Percentiles rank a stretch among this genome's conserved stretches.
phyloP scores from a whole-genome alignment of 73 alveolate species.

The Effrenium voratum region DNA sequence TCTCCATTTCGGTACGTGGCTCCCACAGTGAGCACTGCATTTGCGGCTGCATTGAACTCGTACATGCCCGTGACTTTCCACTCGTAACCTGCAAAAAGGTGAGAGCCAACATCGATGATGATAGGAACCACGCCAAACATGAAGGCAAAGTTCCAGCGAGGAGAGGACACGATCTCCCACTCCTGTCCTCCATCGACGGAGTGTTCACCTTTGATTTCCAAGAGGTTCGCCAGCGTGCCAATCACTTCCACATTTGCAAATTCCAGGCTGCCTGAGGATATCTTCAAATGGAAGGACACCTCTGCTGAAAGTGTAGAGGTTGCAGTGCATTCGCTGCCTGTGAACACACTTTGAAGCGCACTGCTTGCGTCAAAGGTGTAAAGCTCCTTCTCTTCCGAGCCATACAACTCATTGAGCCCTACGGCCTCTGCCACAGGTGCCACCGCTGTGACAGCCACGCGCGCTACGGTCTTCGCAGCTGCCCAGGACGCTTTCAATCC shows the following conservation, averaged over 20 bases:
- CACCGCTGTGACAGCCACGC: background rate
- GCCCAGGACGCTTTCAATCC: background rate
- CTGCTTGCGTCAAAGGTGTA: slow-evolving; percentile 14
- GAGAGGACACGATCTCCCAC: slow-evolving; percentile 7
- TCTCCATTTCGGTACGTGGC: background rate
- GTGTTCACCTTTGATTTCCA: background rate
- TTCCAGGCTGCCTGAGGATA: background rate
- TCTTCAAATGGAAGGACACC: background rate
- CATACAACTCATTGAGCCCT: background rate
- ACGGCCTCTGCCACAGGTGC: background rate
- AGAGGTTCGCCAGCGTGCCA: slow-evolving; percentile 24
- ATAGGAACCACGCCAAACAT: background rate
- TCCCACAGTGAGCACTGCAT: slow-evolving; percentile 33
- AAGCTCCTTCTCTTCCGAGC: background rate
- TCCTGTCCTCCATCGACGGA: background rate
- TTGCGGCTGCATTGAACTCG: background rate
- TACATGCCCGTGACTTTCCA: background rate
- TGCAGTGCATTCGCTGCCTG: background rate
- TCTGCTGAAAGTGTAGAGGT: background rate
- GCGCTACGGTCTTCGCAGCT: background rate
- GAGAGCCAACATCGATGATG: background rate
- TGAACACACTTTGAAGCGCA: background rate
- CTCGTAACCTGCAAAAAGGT: slow-evolving; percentile 12
- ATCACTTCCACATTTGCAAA: background rate
- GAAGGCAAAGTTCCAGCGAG: background rate